Base-by-base conservation (phyloP, 2,329 filamentous ascomycete genomes). In the Thielaviopsis populi region DNA sequence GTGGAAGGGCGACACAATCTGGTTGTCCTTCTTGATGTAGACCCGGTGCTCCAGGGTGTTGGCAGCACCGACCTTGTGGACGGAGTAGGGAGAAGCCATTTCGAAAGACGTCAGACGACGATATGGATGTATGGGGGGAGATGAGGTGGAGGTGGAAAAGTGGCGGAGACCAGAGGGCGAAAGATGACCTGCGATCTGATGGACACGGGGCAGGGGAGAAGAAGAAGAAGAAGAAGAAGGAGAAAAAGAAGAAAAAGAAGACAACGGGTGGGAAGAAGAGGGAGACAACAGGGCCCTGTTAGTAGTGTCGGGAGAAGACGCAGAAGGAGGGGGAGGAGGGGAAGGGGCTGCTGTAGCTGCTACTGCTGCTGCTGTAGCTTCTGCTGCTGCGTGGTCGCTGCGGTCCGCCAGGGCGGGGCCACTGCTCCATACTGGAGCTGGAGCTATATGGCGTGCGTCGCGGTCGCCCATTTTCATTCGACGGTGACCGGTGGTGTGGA, bases 1-100 rank as follows among this genome's bases (percentile, higher is more conserved):
- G 82, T 99, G 94, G 85, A 96, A 99, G 70, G 92, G 88, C 68
- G 92, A 97, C 76, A 97, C 77, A 70, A 89, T 88, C 69, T 88
- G 80, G 79, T 92, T 94, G 88, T 97, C 89, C 82, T 95, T 91
- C 83, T 99, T 92, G 74, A 97, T 85, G 84, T 87, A 99, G 78
- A 96, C 86, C 74, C 94, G 89, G 84, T 96, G 91, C 81, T 97
- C 91, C 75, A 96, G 82, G 71, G 94, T 97, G 83, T 96, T 87
- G 72, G 90, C 84, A 72, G 89, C 85, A 72, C 82, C 94, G 74
- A 96, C 81, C 83, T 95, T 96, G 80, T 91, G 88, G 74, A 88
- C 77, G 73, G 80, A 81, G 81, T 90, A 99, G 68, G 76, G 75
- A 67, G 83, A 81, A 68, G 83, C 76, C 79, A 87, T 85, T 72